phyloP scores from a whole-genome alignment of 1,284 basidiomycete genomes.

The Tilletia walkeri region DNA sequence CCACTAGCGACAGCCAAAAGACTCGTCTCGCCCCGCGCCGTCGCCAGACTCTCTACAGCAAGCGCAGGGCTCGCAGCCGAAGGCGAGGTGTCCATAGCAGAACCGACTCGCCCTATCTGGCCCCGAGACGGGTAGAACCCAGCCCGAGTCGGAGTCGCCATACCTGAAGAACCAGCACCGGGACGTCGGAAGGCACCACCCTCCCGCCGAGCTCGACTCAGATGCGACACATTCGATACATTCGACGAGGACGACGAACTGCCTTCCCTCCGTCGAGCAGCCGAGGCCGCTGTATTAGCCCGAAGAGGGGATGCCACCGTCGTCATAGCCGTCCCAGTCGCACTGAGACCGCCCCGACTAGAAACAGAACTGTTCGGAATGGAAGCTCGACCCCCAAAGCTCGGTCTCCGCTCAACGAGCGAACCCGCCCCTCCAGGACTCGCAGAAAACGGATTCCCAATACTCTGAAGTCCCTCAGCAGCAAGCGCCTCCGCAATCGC shows the following conservation, averaged over 20 bases:
- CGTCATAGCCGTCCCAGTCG: neutral
- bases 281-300: neutral
- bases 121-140: slow-evolving; percentile 12
- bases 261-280: neutral
- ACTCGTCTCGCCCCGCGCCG: slow-evolving; percentile 9
- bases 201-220: neutral
- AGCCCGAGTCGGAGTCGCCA: neutral
- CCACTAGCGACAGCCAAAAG: neutral
- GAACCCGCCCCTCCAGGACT: slow-evolving; percentile 12
- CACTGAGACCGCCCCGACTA: too few relatives aligned
- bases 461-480: slow-evolving; percentile 9
- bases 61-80: slow-evolving; percentile 9
- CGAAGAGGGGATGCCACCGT: neutral
- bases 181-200: slow-evolving; percentile 5
- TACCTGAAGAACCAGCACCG: neutral
- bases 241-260: slow-evolving; percentile 1
- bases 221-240: neutral
- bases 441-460: slow-evolving; percentile 12
- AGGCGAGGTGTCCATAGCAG: neutral
- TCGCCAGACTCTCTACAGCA: slow-evolving; percentile 10
- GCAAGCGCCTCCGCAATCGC: slow-evolving; percentile 13
- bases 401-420: neutral
- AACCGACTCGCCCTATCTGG: neutral
- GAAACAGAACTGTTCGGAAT: neutral
- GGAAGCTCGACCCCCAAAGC: neutral